Base-by-base conservation (phyloP, 2,329 filamentous ascomycete genomes). In the Hymenoscyphus scutula region DNA sequence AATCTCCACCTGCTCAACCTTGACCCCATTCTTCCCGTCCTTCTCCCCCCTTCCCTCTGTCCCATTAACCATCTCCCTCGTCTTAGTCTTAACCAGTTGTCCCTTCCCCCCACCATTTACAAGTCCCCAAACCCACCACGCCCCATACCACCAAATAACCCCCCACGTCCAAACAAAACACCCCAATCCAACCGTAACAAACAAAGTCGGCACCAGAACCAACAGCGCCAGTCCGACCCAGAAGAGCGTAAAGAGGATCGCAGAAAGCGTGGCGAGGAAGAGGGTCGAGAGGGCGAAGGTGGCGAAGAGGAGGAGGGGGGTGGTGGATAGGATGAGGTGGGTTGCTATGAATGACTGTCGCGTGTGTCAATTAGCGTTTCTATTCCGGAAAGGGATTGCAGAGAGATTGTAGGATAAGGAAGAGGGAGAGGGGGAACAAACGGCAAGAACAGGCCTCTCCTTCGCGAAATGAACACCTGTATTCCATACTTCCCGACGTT, bases 231-330 rank as follows among this genome's bases (percentile, higher is more conserved):
- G 74, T 58, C 86, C 84, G 59, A 86, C 81, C 79, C 86, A 88
- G 77, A 89, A 87, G 56, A 89, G 80, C 1, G 84, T 83, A 77
- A 91, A 90, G 61, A 87, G 70, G 45, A 90, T 70, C 13, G 87
- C 87, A 32, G 81, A 80, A 51, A 86, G 76, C 48, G 90, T 72
- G 17, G 88, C 83, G 73, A 91, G 82, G 65, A 87, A 74, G 65
- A 88, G 76, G 63, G 87, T 83, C 45, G 84, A 85, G 48, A 87
- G 68, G 61, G 82, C 80, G 78, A 93, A 92, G 68, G 83, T 77
- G 61, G 82, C 66, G 78, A 95, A 94, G 65, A 92, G 77, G 48
- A 87, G 75, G 63, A 93, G 70, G 1, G 91, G 91, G 15, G 90
- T 75, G 62, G 86, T 82, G 15, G 86, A 86, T 65, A 92, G 81